These are phyloP conservation scores for Penicillium sp. DNA, from an alignment of 2,329 filamentous ascomycete genomes.

Conservation along the genomic window DNA sequence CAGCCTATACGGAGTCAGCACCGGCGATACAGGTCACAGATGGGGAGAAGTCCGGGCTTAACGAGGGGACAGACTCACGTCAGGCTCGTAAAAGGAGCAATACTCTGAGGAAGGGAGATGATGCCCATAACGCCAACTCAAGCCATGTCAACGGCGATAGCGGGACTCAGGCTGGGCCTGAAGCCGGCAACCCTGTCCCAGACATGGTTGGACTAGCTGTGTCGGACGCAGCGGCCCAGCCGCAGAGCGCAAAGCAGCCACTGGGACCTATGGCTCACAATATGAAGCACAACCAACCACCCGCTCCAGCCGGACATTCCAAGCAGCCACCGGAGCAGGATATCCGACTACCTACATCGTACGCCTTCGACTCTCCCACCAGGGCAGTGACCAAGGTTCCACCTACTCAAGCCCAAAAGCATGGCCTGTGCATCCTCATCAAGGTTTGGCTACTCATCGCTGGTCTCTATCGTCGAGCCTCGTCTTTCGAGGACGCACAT, in stretches of 20 bases:
- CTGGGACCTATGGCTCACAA: conserved; percentile 34
- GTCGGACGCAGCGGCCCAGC: too few species aligned
- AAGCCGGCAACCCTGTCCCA: too few species aligned
- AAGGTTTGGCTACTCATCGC: conserved; percentile 87
- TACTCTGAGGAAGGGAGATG: too few species aligned
- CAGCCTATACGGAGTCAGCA: too few species aligned
- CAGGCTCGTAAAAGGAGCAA: too few species aligned
- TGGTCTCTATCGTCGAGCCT: conserved; percentile 74
- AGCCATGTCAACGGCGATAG: conserved; percentile 20
- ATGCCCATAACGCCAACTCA: too few species aligned
- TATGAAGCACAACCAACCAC: conserved; percentile 28
- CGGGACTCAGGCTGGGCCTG: too few species aligned
- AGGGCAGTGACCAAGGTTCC: conserved; percentile 44
- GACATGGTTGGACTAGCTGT: too few species aligned
- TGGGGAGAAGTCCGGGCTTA: conserved; percentile 43
- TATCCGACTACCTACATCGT: conserved; percentile 29
- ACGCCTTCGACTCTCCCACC: conserved; percentile 34
- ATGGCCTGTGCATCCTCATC: conserved; percentile 54
- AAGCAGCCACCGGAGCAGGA: conserved; percentile 40
- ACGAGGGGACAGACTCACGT: conserved; percentile 25
- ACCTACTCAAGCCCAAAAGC: conserved; percentile 45
- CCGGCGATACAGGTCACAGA: conserved; percentile 71
- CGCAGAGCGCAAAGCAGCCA: too few species aligned
- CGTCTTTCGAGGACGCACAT: conserved; percentile 67
- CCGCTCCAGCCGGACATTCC: conserved; percentile 29